These are phyloP conservation scores for Zasmidium citrigriseum DNA, from an alignment of 2,329 filamentous ascomycete genomes.

Conservation along the genomic window DNA sequence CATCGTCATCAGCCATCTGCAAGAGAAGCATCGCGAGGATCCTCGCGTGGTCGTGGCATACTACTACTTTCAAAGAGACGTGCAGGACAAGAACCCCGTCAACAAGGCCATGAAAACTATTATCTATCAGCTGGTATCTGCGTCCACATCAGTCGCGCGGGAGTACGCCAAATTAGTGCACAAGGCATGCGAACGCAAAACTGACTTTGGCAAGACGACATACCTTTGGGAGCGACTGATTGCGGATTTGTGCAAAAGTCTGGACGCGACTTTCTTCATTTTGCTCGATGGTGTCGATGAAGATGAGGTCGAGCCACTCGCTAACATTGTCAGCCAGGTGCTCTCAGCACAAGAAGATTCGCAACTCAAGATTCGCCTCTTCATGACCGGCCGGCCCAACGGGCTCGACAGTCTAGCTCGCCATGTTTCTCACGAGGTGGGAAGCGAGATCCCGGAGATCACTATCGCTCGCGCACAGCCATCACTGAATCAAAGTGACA, in stretches of 20 bases:
- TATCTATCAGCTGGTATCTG: neutral
- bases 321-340: neutral
- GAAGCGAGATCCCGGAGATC: neutral
- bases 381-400: neutral
- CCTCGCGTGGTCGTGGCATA: neutral
- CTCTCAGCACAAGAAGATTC: neutral
- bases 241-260: neutral
- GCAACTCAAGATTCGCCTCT: neutral
- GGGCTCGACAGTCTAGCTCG: neutral
- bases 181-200: neutral
- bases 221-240: slow-evolving; percentile 1
- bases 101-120: neutral
- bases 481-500: neutral
- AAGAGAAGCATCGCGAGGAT: neutral
- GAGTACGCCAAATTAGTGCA: neutral
- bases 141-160: neutral
- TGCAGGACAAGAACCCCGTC: neutral
- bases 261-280: slow-evolving; percentile 4
- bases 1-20: slow-evolving; percentile 5
- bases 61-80: slow-evolving; percentile 3
- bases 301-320: neutral
- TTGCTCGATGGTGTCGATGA: slow-evolving; percentile 2
- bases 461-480: neutral
- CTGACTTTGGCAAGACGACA: neutral
- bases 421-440: neutral